A percentile compares a stretch with the other conserved stretches of the same genome.
Evolutionary conservation across 2,329 filamentous ascomycete species (phyloP).

Genomic region (Alternaria arborescens): DNA sequence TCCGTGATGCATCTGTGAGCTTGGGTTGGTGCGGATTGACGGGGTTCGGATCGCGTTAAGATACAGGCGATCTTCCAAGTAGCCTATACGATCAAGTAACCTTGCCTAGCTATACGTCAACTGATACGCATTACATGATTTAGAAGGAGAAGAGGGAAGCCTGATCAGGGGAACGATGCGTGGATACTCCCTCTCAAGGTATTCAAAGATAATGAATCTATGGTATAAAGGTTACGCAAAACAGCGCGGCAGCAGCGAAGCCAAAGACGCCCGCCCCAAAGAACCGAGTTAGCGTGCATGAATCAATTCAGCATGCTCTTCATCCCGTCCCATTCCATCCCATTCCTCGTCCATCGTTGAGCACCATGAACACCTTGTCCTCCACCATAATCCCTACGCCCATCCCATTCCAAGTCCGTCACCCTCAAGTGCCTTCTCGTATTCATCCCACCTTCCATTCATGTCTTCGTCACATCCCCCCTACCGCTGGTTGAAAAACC

Average conservation of each 20-base stretch:
- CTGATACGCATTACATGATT: neutral
- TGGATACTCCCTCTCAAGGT: neutral
- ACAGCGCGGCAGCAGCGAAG: neutral
- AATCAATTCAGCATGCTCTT: neutral
- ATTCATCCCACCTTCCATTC: neutral
- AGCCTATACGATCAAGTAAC: too few relatives aligned
- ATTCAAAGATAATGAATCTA: slow-evolving; percentile 15
- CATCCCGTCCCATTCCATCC: neutral
- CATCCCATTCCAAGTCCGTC: neutral
- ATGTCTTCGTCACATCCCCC: neutral
- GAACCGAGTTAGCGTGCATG: neutral
- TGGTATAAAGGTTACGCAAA: slow-evolving; percentile 13
- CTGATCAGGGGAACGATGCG: neutral
- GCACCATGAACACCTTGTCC: neutral
- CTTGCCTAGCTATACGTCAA: slow-evolving; percentile 10
- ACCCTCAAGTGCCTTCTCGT: neutral
- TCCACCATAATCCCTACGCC: neutral
- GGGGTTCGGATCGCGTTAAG: neutral
- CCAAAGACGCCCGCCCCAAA: slow-evolving; percentile 1
- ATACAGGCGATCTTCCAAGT: neutral
- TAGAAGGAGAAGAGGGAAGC: neutral
- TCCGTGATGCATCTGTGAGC: neutral
- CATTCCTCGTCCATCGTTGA: neutral
- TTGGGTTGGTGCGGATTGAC: neutral
- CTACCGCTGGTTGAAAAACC: slow-evolving; percentile 68